These are phyloP conservation scores for Penicillium sp. DNA, from an alignment of 2,329 filamentous ascomycete genomes.

Conservation along the genomic window DNA sequence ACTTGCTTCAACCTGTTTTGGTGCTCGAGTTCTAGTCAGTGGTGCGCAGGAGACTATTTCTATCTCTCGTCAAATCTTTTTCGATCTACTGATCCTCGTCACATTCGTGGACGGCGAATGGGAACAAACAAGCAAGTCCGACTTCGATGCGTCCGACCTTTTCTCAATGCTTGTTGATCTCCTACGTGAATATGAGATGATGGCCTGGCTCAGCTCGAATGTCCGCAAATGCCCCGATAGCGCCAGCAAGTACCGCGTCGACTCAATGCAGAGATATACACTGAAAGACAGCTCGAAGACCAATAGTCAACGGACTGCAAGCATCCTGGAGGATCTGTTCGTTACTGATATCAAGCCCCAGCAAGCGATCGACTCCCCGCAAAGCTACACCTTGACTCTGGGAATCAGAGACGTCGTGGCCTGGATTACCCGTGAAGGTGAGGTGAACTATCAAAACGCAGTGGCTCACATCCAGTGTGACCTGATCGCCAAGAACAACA, in stretches of 20 bases:
- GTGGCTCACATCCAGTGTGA: constrained; percentile 67
- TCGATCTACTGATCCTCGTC: constrained; percentile 78
- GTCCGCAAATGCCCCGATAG: constrained; percentile 34
- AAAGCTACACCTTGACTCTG: constrained; percentile 43
- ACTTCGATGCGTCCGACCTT: constrained; percentile 57
- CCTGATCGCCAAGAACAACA: constrained; percentile 65
- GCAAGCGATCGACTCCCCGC: constrained; percentile 36
- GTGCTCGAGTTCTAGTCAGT: constrained; percentile 69
- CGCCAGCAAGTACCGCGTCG: constrained; percentile 16
- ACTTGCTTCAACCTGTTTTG: constrained; percentile 64
- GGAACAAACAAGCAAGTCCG: constrained; percentile 67
- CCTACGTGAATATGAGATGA: constrained; percentile 69
- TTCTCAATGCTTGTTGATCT: constrained; percentile 67
- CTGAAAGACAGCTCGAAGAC: constrained; percentile 22
- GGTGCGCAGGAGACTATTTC: constrained; percentile 76
- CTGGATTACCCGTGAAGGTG: constrained; percentile 51
- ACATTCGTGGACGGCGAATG: constrained; percentile 84
- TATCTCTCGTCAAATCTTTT: constrained; percentile 68
- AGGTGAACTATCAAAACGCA: constrained; percentile 54
- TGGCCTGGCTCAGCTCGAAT: constrained; percentile 58
- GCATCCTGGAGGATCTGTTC: constrained; percentile 46
- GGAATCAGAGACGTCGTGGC: constrained; percentile 44
- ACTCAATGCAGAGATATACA: constrained; percentile 25
- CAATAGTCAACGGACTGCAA: constrained; percentile 28
- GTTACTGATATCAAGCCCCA: constrained; percentile 44